Conservation (phyloP, 225 moss, liverwort and hornwort species). For the Antitrichia curtipendula region DNA sequence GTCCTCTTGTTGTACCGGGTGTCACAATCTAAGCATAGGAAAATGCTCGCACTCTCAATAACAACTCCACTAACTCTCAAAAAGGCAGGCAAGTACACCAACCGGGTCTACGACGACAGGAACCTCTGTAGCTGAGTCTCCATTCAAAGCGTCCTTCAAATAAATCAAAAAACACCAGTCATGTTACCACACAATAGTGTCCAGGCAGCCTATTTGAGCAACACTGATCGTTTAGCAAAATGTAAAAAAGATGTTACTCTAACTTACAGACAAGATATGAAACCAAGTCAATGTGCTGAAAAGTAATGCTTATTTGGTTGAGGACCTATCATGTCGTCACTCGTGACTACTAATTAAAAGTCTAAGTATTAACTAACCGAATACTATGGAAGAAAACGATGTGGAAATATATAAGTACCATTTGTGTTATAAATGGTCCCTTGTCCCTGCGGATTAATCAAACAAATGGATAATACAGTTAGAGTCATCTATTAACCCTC, state of each 20-base stretch:
- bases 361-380: neutral
- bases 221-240: neutral
- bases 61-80: neutral
- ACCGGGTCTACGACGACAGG: conserved; percentile 64
- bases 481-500: neutral
- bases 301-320: neutral
- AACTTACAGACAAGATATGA: neutral
- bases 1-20: neutral
- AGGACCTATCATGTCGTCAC: neutral
- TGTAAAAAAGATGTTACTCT: neutral
- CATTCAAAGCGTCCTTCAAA: conserved; percentile 33
- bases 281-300: neutral
- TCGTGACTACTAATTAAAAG: neutral
- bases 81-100: neutral
- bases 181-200: neutral
- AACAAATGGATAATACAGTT: conserved; percentile 2
- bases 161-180: neutral
- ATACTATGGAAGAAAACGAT: neutral
- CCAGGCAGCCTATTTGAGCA: neutral
- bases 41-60: neutral
- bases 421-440: conserved; percentile 16
- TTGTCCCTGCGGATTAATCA: conserved; percentile 27
- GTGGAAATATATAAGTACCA: conserved; percentile 24
- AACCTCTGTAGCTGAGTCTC: conserved; percentile 7
- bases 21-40: neutral